Base-by-base conservation (phyloP, 2,329 filamentous ascomycete species). In the Cladosporium sp. region DNA sequence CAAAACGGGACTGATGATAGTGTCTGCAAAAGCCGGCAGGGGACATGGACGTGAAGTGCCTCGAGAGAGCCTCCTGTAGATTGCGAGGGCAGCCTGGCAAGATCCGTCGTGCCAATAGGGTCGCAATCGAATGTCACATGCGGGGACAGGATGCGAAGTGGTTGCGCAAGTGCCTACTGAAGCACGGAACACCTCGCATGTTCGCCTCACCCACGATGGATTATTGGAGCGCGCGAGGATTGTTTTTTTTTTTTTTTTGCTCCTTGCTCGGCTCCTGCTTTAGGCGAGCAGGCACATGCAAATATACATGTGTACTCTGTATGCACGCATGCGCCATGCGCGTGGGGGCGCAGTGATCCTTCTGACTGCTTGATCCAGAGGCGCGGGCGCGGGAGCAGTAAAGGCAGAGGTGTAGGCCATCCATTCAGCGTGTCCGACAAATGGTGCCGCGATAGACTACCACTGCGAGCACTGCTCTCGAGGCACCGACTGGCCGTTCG, bases 281-380 rank as follows among this genome's bases (percentile, higher is more conserved):
- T 11, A 18, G 15, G 24, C 26, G 49, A 32, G 28, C n/a, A 55
- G 52, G 52, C 55, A 58, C 55, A 58, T 58, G 55, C 55, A 30
- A 55, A 2, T 34, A 2, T 55, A 34, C 41, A n/a, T 34, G n/a
- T 32, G 30, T n/a, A 52, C 26, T 7, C 18, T 34, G 52, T 32
- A 55, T 55, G 52, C 52, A 58, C n/a, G 41, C 34, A 58, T 58
- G 55, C 55, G 55, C 55, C 55, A 21, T 7, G 10, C 15, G 11
- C 55, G 55, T 58, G 55, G 55, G 55, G 55, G 55, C 21, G 55
- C 30, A 26, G 55, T 8, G 55, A 41, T 58, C 55, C 32, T 57
- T 14, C 55, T 58, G 55, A 58, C 55, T 58, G 55, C 55, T 58
- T 58, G 55, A 24, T 58, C 34, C 55, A 38, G 55, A 24, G 55